Percentiles rank a stretch among this genome's conserved stretches.
Conservation (phyloP, 345 rosid species). For the Rubroshorea leprosula region DNA sequence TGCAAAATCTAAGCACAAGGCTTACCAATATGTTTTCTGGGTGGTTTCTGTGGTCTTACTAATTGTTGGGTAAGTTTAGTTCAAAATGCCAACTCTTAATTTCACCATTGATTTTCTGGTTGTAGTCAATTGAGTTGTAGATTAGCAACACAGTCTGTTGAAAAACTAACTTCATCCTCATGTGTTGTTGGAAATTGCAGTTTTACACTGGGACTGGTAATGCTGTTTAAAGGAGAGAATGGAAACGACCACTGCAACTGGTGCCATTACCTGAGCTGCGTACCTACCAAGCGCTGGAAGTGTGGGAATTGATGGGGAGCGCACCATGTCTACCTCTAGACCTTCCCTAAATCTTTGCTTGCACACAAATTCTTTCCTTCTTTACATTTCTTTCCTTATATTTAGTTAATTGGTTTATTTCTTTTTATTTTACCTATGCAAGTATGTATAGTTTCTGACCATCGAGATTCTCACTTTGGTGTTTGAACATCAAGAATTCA, state of each 20-base stretch:
- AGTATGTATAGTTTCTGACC: too few relatives aligned
- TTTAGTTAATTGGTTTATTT: too few relatives aligned
- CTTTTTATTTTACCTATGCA: too few relatives aligned
- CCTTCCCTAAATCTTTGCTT: neutral
- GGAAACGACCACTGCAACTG: conserved; percentile 89
- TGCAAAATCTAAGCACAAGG: conserved; percentile 61
- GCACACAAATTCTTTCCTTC: conserved; percentile 1
- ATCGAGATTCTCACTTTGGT: too few relatives aligned
- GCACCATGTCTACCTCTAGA: neutral
- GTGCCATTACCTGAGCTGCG: conserved; percentile 94
- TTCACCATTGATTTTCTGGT: too few relatives aligned
- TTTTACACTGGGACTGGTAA: conserved; percentile 55
- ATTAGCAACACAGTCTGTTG: neutral
- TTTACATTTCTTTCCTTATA: too few relatives aligned
- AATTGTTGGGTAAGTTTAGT: conserved; percentile 55
- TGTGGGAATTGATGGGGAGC: conserved; percentile 34
- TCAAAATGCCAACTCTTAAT: conserved; percentile 3
- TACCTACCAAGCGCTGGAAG: conserved; percentile 81
- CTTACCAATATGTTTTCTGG: conserved; percentile 64
- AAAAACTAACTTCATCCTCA: conserved; percentile 1
- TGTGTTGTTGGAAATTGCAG: conserved; percentile 31
- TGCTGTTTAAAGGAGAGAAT: conserved; percentile 80
- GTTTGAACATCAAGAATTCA: too few relatives aligned
- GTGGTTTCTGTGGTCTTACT: conserved; percentile 42
- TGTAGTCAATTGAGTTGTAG: too few relatives aligned